Evolutionary conservation across 225 moss, liverwort and hornwort genomes (phyloP).

Genomic region (Bryoerythrophyllum caledonicum): DNA sequence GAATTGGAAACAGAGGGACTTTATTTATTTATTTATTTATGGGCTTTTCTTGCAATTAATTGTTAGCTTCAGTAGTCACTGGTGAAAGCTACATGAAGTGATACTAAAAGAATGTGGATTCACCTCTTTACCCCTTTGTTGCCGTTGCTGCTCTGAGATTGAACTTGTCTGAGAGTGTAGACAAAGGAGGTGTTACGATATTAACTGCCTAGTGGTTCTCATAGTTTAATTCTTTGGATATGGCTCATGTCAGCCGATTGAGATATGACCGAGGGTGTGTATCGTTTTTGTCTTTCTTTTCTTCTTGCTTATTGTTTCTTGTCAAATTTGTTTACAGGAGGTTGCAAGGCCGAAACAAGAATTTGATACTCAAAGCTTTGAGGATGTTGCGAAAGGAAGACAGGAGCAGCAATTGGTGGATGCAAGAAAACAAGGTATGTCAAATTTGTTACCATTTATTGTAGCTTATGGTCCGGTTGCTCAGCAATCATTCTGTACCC

Average conservation of each 20-base stretch:
- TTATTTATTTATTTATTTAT: background rate
- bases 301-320: slow-evolving; percentile 30
- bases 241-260: slow-evolving; percentile 18
- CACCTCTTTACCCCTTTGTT: background rate
- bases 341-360: slow-evolving; percentile 75
- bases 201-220: background rate
- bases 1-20: background rate
- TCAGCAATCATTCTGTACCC: slow-evolving; percentile 14
- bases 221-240: slow-evolving; percentile 8
- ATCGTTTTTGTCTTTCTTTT: slow-evolving; percentile 21
- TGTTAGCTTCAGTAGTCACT: slow-evolving; percentile 4
- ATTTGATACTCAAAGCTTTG: slow-evolving; percentile 53
- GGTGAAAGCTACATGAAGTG: slow-evolving; percentile 13
- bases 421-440: slow-evolving; percentile 48
- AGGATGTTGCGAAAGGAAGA: slow-evolving; percentile 68
- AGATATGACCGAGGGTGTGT: slow-evolving; percentile 1
- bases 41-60: background rate
- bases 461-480: slow-evolving; percentile 20
- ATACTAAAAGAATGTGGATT: background rate
- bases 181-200: background rate
- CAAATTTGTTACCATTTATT: slow-evolving; percentile 24
- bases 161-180: slow-evolving; percentile 1
- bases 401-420: slow-evolving; percentile 44
- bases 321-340: slow-evolving; percentile 49
- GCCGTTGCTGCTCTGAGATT: slow-evolving; percentile 5